Base-by-base conservation (phyloP, 495 filamentous ascomycete genomes). In the Tuber umbilicatum region DNA sequence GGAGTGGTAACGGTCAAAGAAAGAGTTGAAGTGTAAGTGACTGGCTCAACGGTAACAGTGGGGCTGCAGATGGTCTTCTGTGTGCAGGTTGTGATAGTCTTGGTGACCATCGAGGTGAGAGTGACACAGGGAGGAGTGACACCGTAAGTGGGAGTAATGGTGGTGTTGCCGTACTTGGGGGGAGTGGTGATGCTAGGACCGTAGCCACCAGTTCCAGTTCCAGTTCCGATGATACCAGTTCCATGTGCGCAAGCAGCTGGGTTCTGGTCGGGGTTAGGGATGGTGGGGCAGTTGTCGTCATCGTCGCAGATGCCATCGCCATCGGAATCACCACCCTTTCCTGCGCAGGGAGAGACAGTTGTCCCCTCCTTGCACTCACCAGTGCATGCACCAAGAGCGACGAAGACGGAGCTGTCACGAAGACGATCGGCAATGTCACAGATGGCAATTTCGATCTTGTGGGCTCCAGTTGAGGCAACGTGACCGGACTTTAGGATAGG, bases 391-490 rank as follows among this genome's bases (percentile, higher is more conserved):
- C 70, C 41, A 55, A 81, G 69, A 9, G 79, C 31, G 10, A 81
- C 45, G 39, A 81, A 81, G 38, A 78, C 73, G 71, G 79, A 70
- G 64, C 79, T 81, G 45, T 81, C 79, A 7, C 70, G 68, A 23
- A 76, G 35, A n/a, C 45, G 27, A 35, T 81, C 79, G 5, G 50
- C 68, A 37, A 73, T 78, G 47, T 81, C 79, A 17, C 79, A 81
- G 23, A 81, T 81, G 17, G 79, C 73, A 27, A 81, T 76, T 12
- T 81, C 70, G 35, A 81, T 78, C n/a, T 23, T 79, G 35, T 81
- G 77, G 21, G 60, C 38, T n/a, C 79, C 79, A 0, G 70, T 68
- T 31, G 72, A 12, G 37, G 21, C 55, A 42, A 31, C 27, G 14
- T 73, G 27, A n/a, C 75, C 67, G 27, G 79, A 50, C 27, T 27